Evolutionary conservation across 768 basidiomycete genomes (phyloP).

Genomic region (Agrocybe pediades): DNA sequence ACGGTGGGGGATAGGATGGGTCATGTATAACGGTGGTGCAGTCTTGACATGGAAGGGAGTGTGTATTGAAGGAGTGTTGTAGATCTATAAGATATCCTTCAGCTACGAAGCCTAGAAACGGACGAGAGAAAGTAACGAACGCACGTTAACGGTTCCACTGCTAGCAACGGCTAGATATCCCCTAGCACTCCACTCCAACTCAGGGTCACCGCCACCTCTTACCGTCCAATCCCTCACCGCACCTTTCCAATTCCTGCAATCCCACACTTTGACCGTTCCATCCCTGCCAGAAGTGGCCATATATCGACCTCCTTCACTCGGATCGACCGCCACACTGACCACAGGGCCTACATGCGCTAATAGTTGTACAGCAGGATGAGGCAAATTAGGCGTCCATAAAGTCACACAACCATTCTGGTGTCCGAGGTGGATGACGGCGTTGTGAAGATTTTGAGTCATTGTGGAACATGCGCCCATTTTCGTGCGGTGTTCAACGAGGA

Average conservation of each 20-base stretch:
- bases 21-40: constrained; percentile 84
- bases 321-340: constrained; percentile 78
- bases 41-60: constrained; percentile 47
- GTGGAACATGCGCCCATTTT: constrained; percentile 83
- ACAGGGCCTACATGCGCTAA: constrained; percentile 92
- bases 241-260: constrained; percentile 94
- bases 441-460: constrained; percentile 91
- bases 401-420: constrained; percentile 97
- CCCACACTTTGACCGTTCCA: constrained; percentile 93
- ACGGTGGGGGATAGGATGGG: constrained; percentile 79
- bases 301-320: constrained; percentile 82
- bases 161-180: constrained; percentile 82
- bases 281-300: constrained; percentile 91
- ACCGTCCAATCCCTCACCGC: constrained; percentile 77
- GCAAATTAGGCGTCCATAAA: constrained; percentile 94
- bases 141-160: constrained; percentile 83
- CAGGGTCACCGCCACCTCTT: constrained; percentile 62
- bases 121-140: constrained; percentile 27
- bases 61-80: constrained; percentile 68
- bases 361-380: constrained; percentile 88
- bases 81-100: constrained; percentile 51
- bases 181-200: constrained; percentile 83
- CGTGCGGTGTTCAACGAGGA: constrained; percentile 86
- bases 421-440: constrained; percentile 92
- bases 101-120: neutral